A percentile compares a stretch with the other conserved stretches of the same genome.
These are phyloP conservation scores for Venturia aucupariae DNA, from an alignment of 2,329 filamentous ascomycete species.

Conservation along the genomic window DNA sequence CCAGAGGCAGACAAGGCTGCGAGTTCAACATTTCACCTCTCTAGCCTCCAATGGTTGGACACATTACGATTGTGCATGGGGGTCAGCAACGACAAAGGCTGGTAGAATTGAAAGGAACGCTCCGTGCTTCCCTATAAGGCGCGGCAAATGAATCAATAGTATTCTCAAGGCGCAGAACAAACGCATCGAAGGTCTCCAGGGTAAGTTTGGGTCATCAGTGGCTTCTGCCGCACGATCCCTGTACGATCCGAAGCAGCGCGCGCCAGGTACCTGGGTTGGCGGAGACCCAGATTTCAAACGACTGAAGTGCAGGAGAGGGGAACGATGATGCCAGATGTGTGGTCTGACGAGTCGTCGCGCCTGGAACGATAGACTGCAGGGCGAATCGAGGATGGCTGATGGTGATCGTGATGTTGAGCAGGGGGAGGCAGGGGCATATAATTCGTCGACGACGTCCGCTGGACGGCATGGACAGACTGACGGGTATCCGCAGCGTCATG, in stretches of 20 bases:
- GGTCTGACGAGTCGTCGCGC: background rate
- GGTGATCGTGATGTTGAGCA: background rate
- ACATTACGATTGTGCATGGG: background rate
- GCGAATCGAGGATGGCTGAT: background rate
- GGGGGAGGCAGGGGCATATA: no score
- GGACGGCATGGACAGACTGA: no score
- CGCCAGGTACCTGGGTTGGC: background rate
- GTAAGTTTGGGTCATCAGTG: background rate
- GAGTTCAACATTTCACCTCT: no score
- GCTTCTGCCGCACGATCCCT: background rate
- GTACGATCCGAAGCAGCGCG: background rate
- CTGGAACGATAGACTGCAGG: background rate
- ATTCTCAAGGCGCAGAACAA: background rate
- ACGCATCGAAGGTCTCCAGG: background rate
- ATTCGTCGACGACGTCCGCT: no score
- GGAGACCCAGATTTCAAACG: background rate
- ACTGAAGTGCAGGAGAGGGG: background rate
- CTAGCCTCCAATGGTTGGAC: background rate
- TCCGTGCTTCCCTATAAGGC: background rate
- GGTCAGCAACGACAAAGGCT: background rate
- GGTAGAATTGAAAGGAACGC: background rate
- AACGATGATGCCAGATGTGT: background rate
- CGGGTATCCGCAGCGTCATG: no score
- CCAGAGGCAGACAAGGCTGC: no score
- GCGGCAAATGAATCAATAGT: background rate